phyloP scores from a whole-genome alignment of 1,284 basidiomycete species.

The Wolfiporia cocos region DNA sequence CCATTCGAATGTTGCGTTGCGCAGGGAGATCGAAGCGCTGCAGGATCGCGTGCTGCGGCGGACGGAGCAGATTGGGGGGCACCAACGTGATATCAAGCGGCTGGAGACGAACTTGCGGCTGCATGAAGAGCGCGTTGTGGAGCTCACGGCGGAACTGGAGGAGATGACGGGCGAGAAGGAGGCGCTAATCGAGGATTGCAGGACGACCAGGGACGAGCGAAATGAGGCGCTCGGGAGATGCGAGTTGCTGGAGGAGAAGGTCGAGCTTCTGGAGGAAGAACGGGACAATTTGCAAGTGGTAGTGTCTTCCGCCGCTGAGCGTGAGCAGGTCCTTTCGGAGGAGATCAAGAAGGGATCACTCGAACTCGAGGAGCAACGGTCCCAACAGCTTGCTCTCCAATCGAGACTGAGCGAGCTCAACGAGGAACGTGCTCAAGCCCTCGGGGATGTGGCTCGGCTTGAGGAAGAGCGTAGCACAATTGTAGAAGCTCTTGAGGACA shows the following conservation, averaged over 20 bases:
- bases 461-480: conserved; percentile 10
- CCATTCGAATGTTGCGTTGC: conserved; percentile 47
- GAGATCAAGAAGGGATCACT: conserved; percentile 2
- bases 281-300: conserved; percentile 2
- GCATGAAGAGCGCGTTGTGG: conserved; percentile 64
- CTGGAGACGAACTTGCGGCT: conserved; percentile 65
- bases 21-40: conserved; percentile 57
- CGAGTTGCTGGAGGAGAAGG: conserved; percentile 38
- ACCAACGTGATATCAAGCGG: conserved; percentile 68
- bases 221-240: conserved; percentile 46
- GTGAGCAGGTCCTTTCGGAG: background rate
- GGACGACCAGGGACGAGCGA: conserved; percentile 61
- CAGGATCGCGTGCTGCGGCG: conserved; percentile 53
- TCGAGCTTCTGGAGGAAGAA: conserved; percentile 45
- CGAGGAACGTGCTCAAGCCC: conserved; percentile 7
- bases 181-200: conserved; percentile 77
- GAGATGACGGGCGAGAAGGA: conserved; percentile 56
- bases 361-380: conserved; percentile 1
- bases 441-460: conserved; percentile 8
- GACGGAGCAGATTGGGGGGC: conserved; percentile 65
- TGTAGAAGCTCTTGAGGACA: conserved; percentile 8
- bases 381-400: background rate
- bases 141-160: conserved; percentile 64
- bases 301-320: background rate
- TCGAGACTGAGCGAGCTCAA: conserved; percentile 6